Conservation (phyloP, 164 flowering plant genomes). For the Stephania japonica region DNA sequence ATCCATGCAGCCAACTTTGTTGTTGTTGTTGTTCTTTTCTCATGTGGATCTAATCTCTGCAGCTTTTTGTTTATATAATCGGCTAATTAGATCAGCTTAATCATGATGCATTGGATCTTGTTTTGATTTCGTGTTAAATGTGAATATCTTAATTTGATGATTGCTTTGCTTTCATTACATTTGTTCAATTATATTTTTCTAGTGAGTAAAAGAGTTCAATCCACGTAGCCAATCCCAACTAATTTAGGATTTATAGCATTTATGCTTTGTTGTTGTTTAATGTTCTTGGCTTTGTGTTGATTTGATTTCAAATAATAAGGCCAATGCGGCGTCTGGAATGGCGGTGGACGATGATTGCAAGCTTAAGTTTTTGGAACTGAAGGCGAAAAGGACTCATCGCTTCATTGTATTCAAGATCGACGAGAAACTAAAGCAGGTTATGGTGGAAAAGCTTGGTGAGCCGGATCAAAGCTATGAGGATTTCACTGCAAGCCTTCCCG, state of each 20-base stretch:
- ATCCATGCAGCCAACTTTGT: too few relatives aligned
- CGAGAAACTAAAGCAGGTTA: slow-evolving; percentile 24
- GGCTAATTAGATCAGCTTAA: background rate
- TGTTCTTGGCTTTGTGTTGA: background rate
- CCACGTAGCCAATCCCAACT: too few relatives aligned
- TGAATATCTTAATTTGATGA: too few relatives aligned
- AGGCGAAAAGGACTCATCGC: slow-evolving; percentile 29
- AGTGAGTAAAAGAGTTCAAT: too few relatives aligned
- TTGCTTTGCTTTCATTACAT: too few relatives aligned
- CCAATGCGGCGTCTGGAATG: slow-evolving; percentile 30
- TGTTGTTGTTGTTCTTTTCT: too few relatives aligned
- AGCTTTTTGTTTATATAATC: background rate
- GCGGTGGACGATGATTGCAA: slow-evolving; percentile 33
- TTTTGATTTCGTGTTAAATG: background rate
- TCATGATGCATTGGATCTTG: background rate
- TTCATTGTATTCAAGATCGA: slow-evolving; percentile 32
- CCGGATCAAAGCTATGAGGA: slow-evolving; percentile 26
- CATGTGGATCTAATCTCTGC: background rate
- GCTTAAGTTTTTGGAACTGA: slow-evolving; percentile 28
- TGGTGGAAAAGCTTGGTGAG: slow-evolving; percentile 29
- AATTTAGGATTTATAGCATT: background rate
- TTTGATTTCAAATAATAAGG: slow-evolving; percentile 5
- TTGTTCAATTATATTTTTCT: too few relatives aligned
- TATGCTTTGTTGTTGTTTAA: background rate
- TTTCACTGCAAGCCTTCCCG: slow-evolving; percentile 24